A percentile compares a stretch with the other conserved stretches of the same genome.
Conservation (phyloP, 805 yeast species). For the Candida parachauliodes region DNA sequence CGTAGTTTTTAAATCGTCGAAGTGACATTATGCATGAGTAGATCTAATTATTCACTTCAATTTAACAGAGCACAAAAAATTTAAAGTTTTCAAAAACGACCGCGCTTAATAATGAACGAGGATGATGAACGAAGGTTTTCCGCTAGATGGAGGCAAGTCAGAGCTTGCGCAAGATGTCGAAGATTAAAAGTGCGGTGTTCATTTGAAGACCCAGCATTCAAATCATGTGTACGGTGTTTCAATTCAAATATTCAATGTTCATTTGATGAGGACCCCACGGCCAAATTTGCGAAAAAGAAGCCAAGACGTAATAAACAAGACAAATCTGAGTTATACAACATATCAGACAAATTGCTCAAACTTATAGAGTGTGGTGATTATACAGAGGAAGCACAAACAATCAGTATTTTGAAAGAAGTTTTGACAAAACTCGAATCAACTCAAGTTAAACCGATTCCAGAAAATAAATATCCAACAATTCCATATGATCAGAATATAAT, state of each 20-base stretch:
- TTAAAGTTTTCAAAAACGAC: too few relatives aligned
- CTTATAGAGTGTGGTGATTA: neutral
- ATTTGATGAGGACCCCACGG: conserved; percentile 50
- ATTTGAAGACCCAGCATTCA: conserved; percentile 43
- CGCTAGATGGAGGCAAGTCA: conserved; percentile 41
- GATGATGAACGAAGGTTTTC: conserved; percentile 24
- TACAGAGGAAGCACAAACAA: neutral
- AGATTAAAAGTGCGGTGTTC: conserved; percentile 51
- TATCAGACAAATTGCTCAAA: conserved; percentile 4
- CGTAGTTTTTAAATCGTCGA: too few relatives aligned
- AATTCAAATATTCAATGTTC: conserved; percentile 45
- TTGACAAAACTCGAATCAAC: conserved; percentile 8
- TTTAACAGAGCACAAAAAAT: too few relatives aligned
- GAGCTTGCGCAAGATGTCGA: conserved; percentile 57
- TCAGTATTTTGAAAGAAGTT: conserved; percentile 8
- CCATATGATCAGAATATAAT: conserved; percentile 16
- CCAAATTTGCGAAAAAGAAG: conserved; percentile 33
- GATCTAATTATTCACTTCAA: too few relatives aligned
- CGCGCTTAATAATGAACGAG: neutral
- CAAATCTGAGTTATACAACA: neutral
- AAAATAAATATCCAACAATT: conserved; percentile 15
- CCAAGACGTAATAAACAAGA: conserved; percentile 14
- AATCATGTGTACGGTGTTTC: conserved; percentile 45
- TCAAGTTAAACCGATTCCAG: conserved; percentile 7
- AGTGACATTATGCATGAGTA: too few relatives aligned